phyloP scores from a whole-genome alignment of 1,284 basidiomycete species.

The Melanopsichium pennsylvanicum region DNA sequence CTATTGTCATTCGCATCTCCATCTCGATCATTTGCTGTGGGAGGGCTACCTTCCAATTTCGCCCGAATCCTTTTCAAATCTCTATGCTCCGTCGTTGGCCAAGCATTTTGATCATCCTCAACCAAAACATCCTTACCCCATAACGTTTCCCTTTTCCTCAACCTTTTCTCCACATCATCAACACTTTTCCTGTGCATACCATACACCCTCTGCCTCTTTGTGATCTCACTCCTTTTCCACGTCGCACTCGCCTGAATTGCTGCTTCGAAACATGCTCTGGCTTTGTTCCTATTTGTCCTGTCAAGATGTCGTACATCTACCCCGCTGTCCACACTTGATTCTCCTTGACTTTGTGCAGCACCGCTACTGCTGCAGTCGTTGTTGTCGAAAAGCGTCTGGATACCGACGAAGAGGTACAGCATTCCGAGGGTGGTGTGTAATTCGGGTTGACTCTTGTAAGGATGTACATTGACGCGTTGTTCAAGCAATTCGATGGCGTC shows the following conservation, averaged over 20 bases:
- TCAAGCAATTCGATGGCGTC: slow-evolving; percentile 33
- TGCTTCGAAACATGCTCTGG: slow-evolving; percentile 19
- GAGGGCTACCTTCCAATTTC: slow-evolving; percentile 4
- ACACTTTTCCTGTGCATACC: slow-evolving; percentile 7
- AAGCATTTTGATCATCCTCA: neutral
- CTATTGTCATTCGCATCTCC: neutral
- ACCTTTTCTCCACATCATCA: neutral
- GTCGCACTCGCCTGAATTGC: slow-evolving; percentile 3
- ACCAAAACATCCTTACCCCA: slow-evolving; percentile 15
- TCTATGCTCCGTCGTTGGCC: slow-evolving; percentile 6
- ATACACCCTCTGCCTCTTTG: slow-evolving; percentile 20
- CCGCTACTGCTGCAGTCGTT: too few relatives aligned
- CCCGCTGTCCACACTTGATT: neutral
- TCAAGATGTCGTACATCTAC: slow-evolving; percentile 14
- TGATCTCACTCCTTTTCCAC: slow-evolving; percentile 5
- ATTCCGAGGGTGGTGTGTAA: slow-evolving; percentile 23
- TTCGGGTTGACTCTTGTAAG: slow-evolving; percentile 21
- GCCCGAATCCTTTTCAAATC: neutral
- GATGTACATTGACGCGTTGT: slow-evolving; percentile 18
- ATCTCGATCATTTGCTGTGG: too few relatives aligned
- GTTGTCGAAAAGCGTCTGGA: slow-evolving; percentile 4
- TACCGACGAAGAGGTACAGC: slow-evolving; percentile 28
- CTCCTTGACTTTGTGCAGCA: too few relatives aligned
- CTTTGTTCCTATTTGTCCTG: slow-evolving; percentile 16
- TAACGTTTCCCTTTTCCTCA: slow-evolving; percentile 2